Evolutionary conservation across 768 basidiomycete genomes (phyloP), one percentile per base, ranked within the genome.

Genomic region (Kwoniella botswanensis): DNA sequence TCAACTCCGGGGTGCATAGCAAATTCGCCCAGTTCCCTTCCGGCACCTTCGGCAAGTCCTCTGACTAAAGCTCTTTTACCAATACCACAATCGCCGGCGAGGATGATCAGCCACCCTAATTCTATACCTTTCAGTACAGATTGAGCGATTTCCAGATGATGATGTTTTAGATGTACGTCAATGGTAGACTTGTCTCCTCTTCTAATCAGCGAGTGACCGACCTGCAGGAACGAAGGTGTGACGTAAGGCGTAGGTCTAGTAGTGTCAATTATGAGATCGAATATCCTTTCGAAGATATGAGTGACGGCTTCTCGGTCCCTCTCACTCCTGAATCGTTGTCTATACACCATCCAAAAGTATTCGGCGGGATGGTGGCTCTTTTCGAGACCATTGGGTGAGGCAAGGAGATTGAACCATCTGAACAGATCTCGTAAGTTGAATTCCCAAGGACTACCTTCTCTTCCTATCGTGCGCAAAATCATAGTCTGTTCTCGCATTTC

Each of bases 401-500:
- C 70, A 15, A 85, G 67, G 50, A 86, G 87, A 0, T 86, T 86
- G 43, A 91, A 89, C 95, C 97, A 97, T 56, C 97, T 89, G 68
- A 93, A 88, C 67, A 98, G 87, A 83, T 99, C 96, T 15, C 96
- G 92, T 41, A 99, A 86, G 81, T 99, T 99, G 86, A 98, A 97
- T 80, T 99, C 96, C 96, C 96, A 99, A 4, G 96, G 97, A 66
- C 88, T 87, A 10, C 95, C 95, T 65, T 91, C 88, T 46, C 88
- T 86, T 2, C 88, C 94, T 81, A 97, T 93, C 2, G 86, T 73
- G 21, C 88, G 88, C 63, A 88, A 87, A 22, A 88, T 74, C 73
- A 88, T 88, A 10, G 91, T 89, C 76, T 90, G 89, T 9, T 89
- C 86, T 62, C 90, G 89, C 57, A 98, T 85, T 12, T 85, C 85